Evolutionary conservation across 306 rosid species (phyloP).

Genomic region (Canavalia ensiformis): DNA sequence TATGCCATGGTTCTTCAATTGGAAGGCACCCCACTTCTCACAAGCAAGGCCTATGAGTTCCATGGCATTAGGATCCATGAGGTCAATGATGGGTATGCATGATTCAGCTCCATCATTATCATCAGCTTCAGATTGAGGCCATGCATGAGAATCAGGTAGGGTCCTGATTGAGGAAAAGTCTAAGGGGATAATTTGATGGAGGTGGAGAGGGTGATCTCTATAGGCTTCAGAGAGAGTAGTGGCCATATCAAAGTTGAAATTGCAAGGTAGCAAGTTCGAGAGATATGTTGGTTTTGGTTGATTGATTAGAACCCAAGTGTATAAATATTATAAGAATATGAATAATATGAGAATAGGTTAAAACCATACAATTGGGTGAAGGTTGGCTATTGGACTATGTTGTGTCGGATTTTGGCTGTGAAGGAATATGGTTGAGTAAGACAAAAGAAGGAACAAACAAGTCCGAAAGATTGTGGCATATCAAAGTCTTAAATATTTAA

Average conservation of each 20-base stretch:
- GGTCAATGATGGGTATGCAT: conserved; percentile 65
- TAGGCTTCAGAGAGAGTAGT: conserved; percentile 62
- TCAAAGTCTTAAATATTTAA: conserved; percentile 33
- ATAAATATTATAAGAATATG: conserved; percentile 17
- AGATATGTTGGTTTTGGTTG: not conserved
- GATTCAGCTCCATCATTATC: not conserved
- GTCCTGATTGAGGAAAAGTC: conserved; percentile 62
- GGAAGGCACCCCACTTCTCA: conserved; percentile 78
- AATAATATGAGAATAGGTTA: conserved; percentile 44
- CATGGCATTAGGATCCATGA: conserved; percentile 64
- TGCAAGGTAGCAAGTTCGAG: not conserved
- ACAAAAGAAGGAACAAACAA: conserved; percentile 64
- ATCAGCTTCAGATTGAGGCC: conserved; percentile 52
- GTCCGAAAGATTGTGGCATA: conserved; percentile 50
- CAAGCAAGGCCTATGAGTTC: conserved; percentile 64
- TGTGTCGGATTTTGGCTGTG: conserved; percentile 58
- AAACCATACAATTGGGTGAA: conserved; percentile 53
- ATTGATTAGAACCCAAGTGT: not conserved
- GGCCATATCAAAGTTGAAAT: conserved; percentile 50
- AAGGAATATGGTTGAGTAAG: conserved; percentile 53
- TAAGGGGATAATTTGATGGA: conserved; percentile 62
- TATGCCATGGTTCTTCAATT: conserved; percentile 71
- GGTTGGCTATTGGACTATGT: conserved; percentile 69
- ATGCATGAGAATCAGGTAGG: conserved; percentile 78
- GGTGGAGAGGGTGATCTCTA: conserved; percentile 54